Base-by-base conservation (phyloP, 371 early-diverging fungal genomes). In the Choanephora cucurbitarum region DNA sequence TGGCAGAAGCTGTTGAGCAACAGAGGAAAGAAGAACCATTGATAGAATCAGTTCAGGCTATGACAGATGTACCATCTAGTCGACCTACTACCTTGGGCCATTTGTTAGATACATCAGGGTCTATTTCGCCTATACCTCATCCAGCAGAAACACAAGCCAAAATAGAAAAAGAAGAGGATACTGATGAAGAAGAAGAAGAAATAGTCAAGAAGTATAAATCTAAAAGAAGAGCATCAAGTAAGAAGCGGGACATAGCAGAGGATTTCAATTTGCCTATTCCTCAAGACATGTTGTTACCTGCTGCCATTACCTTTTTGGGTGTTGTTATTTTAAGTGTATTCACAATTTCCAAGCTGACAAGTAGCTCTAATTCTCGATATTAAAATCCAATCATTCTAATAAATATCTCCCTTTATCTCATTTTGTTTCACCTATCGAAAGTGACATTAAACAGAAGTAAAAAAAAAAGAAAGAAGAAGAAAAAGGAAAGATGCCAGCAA, bases 241-340 rank as follows among this genome's bases (percentile, higher is more conserved):
- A 23, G 19, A 57, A 44, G 34, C 34, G 54, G 14, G 69, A 58
- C 44, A n/a, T 56, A 14, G 34, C 60, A 24, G 45, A 42, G 14
- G 69, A 66, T 33, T 66, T 61, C 13, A 55, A 60, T 10, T 40
- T 66, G 33, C 66, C 75, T 24, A 70, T 80, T 48, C 81, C 80
- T 21, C 70, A 81, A 21, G 81, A 84, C 32, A 63, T 77, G 41
- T 53, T 85, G 22, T 53, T 85, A 18, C 85, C 85, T 39, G 82
- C 79, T 3, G 81, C 83, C 7, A 65, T 85, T 55, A 63, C 79
- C n/a, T 80, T 79, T 32, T 68, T 84, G 21, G 80, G 80, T 13
- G 70, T 81, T 9, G 81, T 77, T 22, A 80, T 84, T 50, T 42
- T 81, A 39, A 73, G 80, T 23, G 82, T 82, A 11, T 82, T 82